Base-by-base conservation (phyloP, 345 rosid species). In the Pistacia vera region DNA sequence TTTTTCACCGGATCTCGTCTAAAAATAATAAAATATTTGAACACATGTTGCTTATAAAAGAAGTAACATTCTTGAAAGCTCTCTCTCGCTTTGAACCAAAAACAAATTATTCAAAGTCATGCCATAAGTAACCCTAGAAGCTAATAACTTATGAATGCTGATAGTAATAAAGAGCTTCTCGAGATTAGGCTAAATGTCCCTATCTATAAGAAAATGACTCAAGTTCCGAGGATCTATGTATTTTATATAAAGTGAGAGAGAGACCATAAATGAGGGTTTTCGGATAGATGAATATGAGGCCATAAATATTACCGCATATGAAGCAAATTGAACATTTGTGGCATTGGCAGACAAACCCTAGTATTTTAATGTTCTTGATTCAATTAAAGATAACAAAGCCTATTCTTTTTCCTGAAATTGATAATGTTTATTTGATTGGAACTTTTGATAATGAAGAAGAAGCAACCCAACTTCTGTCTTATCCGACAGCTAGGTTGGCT, bases 271-370 rank as follows among this genome's bases (percentile, higher is more conserved):
- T 1, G 86, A 82, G 22, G 81, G 54, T 36, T 54, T 7, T 41
- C 6, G 1, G 46, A 41, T 41, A 41, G 8, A 41, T 41, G 8
- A 41, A 41, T 41, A 41, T 7, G 25, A 25, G 25, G 25, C 25
- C 25, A 25, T 25, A 25, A 25, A 33, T 71, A 48, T 28, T 79
- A 12, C 70, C 7, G 41, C 81, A 0, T 2, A 12, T 82, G 83
- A 1, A 80, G 18, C 10, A 82, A 85, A 72, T 85, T 82, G 80
- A 79, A 85, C 81, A 72, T 82, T 12, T 85, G 85, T 30, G 80
- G 84, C 18, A 25, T 60, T 18, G 46, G 66, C 54, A 9, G 41
- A 38, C 41, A 38, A 30, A 30, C 33, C 33, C 33, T 30, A 30
- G 33, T 30, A 30, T 30, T 30, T 30, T 30, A 30, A 30, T 30